Evolutionary conservation across 2,329 filamentous ascomycete species (phyloP).

Genomic region (Aspergillus sp.): DNA sequence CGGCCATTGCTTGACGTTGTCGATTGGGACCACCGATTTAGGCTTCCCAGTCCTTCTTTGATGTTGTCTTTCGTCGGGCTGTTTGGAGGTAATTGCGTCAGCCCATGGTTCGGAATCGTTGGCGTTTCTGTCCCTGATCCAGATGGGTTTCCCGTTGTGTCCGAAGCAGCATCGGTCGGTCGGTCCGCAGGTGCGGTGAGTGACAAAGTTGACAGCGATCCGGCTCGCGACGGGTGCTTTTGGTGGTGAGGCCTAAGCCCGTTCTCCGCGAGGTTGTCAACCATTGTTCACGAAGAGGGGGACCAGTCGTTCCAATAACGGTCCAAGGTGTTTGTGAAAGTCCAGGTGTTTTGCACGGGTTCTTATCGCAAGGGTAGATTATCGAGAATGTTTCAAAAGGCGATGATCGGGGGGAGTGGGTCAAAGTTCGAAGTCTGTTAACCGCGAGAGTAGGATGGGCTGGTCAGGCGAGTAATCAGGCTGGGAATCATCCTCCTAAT

Average conservation of each 20-base stretch:
- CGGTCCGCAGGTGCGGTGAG: neutral
- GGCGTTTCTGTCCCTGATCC: slow-evolving; percentile 4
- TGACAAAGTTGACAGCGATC: slow-evolving; percentile 2
- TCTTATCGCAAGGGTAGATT: too few relatives aligned
- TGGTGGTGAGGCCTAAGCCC: neutral
- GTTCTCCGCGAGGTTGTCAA: neutral
- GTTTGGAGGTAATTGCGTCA: slow-evolving; percentile 8
- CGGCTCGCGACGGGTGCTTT: slow-evolving; percentile 1
- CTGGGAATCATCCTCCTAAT: too few relatives aligned
- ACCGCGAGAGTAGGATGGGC: too few relatives aligned
- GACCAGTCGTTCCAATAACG: neutral
- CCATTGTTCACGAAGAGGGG: neutral
- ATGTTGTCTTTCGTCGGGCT: slow-evolving; percentile 24
- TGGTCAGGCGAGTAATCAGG: too few relatives aligned
- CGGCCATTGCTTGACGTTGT: slow-evolving; percentile 47
- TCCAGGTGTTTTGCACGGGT: too few relatives aligned
- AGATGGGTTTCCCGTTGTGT: neutral
- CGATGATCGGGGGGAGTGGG: too few relatives aligned
- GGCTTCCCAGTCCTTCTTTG: slow-evolving; percentile 47
- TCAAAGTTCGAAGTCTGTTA: too few relatives aligned
- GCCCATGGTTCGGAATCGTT: slow-evolving; percentile 4
- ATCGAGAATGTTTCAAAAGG: too few relatives aligned
- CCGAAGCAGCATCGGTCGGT: neutral
- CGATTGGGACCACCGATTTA: slow-evolving; percentile 60
- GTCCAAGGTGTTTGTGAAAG: neutral